A percentile compares a stretch with the other conserved stretches of the same genome.
Conservation (phyloP, 1,284 basidiomycete species). For the Sphaerobolus stellatus region DNA sequence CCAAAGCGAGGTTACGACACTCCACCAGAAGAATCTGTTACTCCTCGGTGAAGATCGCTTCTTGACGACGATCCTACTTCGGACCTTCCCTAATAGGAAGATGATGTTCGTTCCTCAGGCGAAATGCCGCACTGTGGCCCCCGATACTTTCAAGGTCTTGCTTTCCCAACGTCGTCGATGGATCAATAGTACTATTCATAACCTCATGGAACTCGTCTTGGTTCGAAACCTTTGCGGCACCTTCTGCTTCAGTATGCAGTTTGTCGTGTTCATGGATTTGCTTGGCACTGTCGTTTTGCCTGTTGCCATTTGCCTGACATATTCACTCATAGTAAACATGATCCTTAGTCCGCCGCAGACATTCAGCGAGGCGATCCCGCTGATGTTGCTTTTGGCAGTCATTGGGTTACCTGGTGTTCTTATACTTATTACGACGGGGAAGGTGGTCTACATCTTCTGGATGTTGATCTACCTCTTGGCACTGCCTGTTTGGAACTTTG, state of each 20-base stretch:
- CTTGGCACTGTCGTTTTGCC: slow-evolving; percentile 95
- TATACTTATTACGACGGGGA: slow-evolving; percentile 91
- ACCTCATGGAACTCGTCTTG: slow-evolving; percentile 97
- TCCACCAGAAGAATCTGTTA: slow-evolving; percentile 98
- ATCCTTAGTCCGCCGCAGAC: slow-evolving; percentile 77
- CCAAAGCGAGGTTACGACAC: slow-evolving; percentile 87
- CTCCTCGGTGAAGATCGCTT: slow-evolving; percentile 98
- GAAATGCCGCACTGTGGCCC: slow-evolving; percentile 91
- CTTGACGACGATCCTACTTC: slow-evolving; percentile 89
- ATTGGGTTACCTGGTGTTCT: slow-evolving; percentile 92
- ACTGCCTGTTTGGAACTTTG: slow-evolving; percentile 93
- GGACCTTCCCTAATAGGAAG: slow-evolving; percentile 97
- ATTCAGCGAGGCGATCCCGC: slow-evolving; percentile 93
- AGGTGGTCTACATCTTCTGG: slow-evolving; percentile 96
- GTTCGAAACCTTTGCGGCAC: slow-evolving; percentile 96
- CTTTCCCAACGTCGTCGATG: slow-evolving; percentile 97
- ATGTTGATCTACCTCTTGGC: slow-evolving; percentile 95
- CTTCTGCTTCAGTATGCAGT: slow-evolving; percentile 97
- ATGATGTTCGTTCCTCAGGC: slow-evolving; percentile 99
- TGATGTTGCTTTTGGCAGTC: slow-evolving; percentile 86
- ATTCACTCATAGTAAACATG: slow-evolving; percentile 83
- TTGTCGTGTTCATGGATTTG: slow-evolving; percentile 98
- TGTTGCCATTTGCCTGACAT: slow-evolving; percentile 91
- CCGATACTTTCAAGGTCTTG: slow-evolving; percentile 91
- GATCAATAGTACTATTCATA: slow-evolving; percentile 99